These are phyloP conservation scores for Saccharomyces pastorianus DNA, from an alignment of 1,139 yeast species.

Conservation along the genomic window DNA sequence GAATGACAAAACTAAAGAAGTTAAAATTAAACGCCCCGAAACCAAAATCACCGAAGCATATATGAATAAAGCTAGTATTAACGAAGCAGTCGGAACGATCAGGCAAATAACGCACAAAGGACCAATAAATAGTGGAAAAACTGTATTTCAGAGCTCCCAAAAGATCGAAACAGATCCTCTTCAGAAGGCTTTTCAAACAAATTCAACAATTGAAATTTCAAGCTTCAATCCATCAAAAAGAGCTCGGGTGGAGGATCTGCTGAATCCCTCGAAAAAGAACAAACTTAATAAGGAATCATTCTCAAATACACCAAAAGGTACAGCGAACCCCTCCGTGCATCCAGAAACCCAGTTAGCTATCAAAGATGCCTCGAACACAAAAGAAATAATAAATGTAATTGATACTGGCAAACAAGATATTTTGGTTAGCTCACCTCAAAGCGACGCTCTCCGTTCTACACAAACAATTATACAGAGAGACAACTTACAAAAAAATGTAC, in stretches of 20 bases:
- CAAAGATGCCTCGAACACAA: too few relatives aligned
- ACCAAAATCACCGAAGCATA: background rate
- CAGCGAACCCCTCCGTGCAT: background rate
- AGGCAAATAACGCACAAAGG: background rate
- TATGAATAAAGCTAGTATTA: background rate
- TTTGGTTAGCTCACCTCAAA: too few relatives aligned
- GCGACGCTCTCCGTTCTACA: too few relatives aligned
- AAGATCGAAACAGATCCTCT: too few relatives aligned
- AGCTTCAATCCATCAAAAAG: background rate
- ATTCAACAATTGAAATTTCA: too few relatives aligned
- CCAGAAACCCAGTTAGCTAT: too few relatives aligned
- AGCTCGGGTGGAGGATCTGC: background rate
- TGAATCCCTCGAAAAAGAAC: background rate
- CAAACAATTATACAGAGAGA: too few relatives aligned
- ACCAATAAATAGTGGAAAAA: background rate
- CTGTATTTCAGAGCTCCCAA: background rate
- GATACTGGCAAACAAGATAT: too few relatives aligned
- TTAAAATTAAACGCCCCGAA: background rate
- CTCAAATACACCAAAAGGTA: background rate
- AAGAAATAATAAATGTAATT: too few relatives aligned
- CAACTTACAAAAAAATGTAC: too few relatives aligned
- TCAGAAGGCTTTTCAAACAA: too few relatives aligned
- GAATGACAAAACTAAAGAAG: background rate
- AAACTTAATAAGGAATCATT: background rate
- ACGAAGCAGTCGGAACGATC: background rate